These are phyloP conservation scores for Naganishia friedmannii DNA, from an alignment of 768 basidiomycete genomes.

Conservation along the genomic window DNA sequence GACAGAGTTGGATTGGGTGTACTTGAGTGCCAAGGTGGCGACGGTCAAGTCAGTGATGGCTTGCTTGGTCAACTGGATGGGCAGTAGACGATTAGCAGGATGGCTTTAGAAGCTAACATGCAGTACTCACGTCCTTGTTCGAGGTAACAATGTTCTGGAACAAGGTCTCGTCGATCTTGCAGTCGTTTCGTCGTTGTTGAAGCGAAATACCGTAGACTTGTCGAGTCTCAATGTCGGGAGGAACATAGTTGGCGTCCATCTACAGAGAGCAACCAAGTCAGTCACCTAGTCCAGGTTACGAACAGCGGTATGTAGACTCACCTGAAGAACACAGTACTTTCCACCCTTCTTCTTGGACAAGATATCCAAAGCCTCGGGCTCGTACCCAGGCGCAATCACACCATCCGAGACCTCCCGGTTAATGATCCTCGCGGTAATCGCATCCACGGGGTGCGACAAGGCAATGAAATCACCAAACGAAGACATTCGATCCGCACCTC, in stretches of 20 bases:
- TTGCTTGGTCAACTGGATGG: conserved; percentile 63
- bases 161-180: conserved; percentile 72
- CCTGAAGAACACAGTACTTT: conserved; percentile 85
- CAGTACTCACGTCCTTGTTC: conserved; percentile 69
- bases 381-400: conserved; percentile 92
- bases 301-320: not conserved
- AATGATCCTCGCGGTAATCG: conserved; percentile 92
- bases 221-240: conserved; percentile 78
- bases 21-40: conserved; percentile 93
- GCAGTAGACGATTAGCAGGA: not conserved
- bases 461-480: conserved; percentile 99
- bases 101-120: not conserved
- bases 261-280: conserved; percentile 47
- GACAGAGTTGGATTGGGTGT: conserved; percentile 98
- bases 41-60: conserved; percentile 90
- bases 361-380: conserved; percentile 79
- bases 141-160: conserved; percentile 86
- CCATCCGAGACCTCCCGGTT: conserved; percentile 99
- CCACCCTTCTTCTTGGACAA: conserved; percentile 94
- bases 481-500: conserved; percentile 98
- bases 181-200: conserved; percentile 85
- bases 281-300: too few species aligned
- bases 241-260: conserved; percentile 84
- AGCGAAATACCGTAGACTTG: conserved; percentile 91
- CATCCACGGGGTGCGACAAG: conserved; percentile 84